phyloP scores from a whole-genome alignment of 805 yeast species.

The Metschnikowia rubicola region DNA sequence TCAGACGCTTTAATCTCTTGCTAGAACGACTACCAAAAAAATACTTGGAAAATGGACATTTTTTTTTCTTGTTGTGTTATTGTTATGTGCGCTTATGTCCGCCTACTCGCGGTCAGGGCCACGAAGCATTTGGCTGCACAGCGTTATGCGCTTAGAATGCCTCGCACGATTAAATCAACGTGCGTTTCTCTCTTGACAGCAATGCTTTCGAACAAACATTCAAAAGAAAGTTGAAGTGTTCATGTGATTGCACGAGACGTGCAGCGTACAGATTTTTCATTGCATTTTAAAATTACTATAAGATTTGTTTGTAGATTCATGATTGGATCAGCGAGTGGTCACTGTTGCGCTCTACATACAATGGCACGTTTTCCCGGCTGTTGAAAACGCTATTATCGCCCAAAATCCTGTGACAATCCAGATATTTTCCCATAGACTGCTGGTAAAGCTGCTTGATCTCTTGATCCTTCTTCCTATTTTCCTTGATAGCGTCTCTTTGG shows the following conservation, averaged over 20 bases:
- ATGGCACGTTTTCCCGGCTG: conserved; percentile 20
- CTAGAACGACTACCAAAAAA: too few species aligned
- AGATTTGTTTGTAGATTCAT: neutral
- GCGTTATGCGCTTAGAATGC: conserved; percentile 3
- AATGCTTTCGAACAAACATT: too few species aligned
- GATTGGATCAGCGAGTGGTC: conserved; percentile 5
- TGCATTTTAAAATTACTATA: too few species aligned
- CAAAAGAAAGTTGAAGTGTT: too few species aligned
- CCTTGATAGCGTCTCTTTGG: conserved; percentile 34
- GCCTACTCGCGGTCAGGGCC: too few species aligned
- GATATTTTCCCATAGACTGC: conserved; percentile 18
- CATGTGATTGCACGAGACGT: too few species aligned
- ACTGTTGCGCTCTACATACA: conserved; percentile 1
- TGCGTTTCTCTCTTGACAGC: too few species aligned
- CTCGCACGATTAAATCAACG: neutral
- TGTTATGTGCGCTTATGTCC: neutral
- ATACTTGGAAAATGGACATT: too few species aligned
- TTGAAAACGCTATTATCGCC: conserved; percentile 26
- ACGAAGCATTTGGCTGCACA: neutral
- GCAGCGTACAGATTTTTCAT: too few species aligned
- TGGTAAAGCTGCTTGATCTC: conserved; percentile 39
- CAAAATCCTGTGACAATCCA: conserved; percentile 14
- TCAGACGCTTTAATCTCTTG: too few species aligned
- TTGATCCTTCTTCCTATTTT: conserved; percentile 41
- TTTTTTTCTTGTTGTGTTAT: neutral